Percentiles rank a stretch among this genome's conserved stretches.
Conservation (phyloP, 257 asterid genomes). For the Gardenia jasminoides region DNA sequence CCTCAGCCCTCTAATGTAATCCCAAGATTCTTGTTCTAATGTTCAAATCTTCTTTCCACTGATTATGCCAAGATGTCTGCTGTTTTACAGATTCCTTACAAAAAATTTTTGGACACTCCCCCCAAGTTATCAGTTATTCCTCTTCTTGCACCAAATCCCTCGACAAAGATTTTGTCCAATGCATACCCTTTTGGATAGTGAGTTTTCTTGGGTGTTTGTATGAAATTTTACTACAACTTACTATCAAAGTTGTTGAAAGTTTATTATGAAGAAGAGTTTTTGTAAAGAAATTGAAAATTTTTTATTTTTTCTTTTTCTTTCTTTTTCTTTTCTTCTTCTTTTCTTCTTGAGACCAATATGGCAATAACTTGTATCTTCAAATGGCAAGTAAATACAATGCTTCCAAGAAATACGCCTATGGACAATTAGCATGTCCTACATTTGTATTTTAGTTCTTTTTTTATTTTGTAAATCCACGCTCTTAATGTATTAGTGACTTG, state of each 20-base stretch:
- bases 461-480: too few relatives aligned
- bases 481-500: too few relatives aligned
- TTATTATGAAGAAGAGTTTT: too few relatives aligned
- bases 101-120: constrained; percentile 3
- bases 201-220: too few relatives aligned
- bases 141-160: constrained; percentile 3
- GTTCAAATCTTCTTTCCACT: constrained; percentile 33
- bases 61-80: constrained; percentile 36
- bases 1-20: constrained; percentile 9
- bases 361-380: background rate
- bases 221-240: too few relatives aligned
- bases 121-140: background rate
- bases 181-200: too few relatives aligned
- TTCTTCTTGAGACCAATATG: background rate
- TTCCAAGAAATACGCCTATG: background rate
- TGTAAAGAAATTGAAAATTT: too few relatives aligned
- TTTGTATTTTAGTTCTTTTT: background rate
- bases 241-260: too few relatives aligned
- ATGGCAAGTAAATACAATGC: background rate
- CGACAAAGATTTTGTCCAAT: background rate
- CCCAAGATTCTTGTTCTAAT: constrained; percentile 26
- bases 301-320: too few relatives aligned
- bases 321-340: too few relatives aligned
- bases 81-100: constrained; percentile 21
- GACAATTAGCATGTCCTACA: background rate